These are phyloP conservation scores for Solanum pennellii DNA, from an alignment of 257 asterid species.

Conservation along the genomic window DNA sequence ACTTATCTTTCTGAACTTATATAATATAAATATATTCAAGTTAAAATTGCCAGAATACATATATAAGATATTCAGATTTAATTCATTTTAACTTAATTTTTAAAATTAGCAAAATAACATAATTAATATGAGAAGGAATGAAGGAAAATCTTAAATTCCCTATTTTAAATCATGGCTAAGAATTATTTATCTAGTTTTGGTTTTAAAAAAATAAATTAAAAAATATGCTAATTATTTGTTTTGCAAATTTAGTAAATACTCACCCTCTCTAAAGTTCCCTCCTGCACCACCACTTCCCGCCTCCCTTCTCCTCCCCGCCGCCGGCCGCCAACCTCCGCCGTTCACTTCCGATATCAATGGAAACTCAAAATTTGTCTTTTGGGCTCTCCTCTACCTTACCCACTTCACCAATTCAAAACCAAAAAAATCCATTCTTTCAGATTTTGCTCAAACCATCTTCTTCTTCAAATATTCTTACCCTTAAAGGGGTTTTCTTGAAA, in stretches of 20 bases:
- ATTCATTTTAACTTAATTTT: too few species aligned
- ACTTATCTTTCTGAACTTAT: too few species aligned
- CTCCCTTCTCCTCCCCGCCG: not conserved
- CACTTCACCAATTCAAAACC: constrained; percentile 10
- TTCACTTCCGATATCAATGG: constrained; percentile 13
- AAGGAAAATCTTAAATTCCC: not conserved
- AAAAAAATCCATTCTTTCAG: not conserved
- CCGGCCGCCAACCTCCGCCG: not conserved
- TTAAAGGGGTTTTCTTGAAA: constrained; percentile 15
- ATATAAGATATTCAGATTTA: too few species aligned
- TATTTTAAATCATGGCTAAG: not conserved
- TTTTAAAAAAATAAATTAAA: too few species aligned
- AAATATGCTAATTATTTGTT: not conserved
- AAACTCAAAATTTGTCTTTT: constrained; percentile 15
- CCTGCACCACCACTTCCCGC: not conserved
- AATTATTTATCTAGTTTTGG: not conserved
- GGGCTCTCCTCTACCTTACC: constrained; percentile 8
- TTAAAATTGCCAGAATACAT: too few species aligned
- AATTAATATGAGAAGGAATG: not conserved
- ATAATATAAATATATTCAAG: not conserved
- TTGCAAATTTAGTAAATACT: not conserved
- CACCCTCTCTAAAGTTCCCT: not conserved
- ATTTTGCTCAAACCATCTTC: not conserved
- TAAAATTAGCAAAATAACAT: not conserved
- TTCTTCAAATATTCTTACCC: not conserved